phyloP scores from a whole-genome alignment of 768 basidiomycete species.

The Lepiota brunneoincarnata region DNA sequence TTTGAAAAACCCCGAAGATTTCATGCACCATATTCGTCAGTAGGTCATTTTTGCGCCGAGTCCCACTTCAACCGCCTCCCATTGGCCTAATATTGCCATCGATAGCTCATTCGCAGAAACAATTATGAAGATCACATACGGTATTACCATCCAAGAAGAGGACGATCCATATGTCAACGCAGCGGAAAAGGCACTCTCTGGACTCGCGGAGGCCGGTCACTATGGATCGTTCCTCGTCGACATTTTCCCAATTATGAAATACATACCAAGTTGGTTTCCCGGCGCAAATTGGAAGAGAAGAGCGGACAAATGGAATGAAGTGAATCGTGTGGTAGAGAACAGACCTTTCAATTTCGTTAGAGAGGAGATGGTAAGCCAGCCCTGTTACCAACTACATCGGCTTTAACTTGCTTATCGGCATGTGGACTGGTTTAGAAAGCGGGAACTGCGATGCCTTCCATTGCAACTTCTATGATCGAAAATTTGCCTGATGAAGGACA shows the following conservation, averaged over 20 bases:
- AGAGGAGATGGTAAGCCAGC: slow-evolving; percentile 26
- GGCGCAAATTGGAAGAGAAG: slow-evolving; percentile 34
- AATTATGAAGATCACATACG: slow-evolving; percentile 31
- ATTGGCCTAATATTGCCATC: too few species aligned
- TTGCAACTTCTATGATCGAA: too few species aligned
- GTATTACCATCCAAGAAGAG: slow-evolving; percentile 24
- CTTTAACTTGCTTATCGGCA: too few species aligned
- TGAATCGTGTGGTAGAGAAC: slow-evolving; percentile 27
- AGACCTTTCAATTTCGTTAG: slow-evolving; percentile 31
- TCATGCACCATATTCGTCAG: too few species aligned
- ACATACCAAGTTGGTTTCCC: slow-evolving; percentile 37
- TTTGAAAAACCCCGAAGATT: too few species aligned
- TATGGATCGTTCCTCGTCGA: slow-evolving; percentile 36
- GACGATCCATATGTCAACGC: slow-evolving; percentile 33
- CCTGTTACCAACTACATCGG: too few species aligned
- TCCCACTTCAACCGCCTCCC: too few species aligned
- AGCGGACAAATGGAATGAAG: slow-evolving; percentile 26
- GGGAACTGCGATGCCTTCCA: too few species aligned
- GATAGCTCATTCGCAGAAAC: slow-evolving; percentile 31
- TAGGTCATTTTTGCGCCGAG: too few species aligned
- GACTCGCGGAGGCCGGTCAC: slow-evolving; percentile 23
- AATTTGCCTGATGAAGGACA: too few species aligned
- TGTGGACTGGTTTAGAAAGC: too few species aligned
- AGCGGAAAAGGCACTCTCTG: slow-evolving; percentile 25
- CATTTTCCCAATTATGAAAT: slow-evolving; percentile 26